A percentile compares a stretch with the other conserved stretches of the same genome.
Conservation (phyloP, 352 stramenopile species). For the Globisporangium echinulatum region DNA sequence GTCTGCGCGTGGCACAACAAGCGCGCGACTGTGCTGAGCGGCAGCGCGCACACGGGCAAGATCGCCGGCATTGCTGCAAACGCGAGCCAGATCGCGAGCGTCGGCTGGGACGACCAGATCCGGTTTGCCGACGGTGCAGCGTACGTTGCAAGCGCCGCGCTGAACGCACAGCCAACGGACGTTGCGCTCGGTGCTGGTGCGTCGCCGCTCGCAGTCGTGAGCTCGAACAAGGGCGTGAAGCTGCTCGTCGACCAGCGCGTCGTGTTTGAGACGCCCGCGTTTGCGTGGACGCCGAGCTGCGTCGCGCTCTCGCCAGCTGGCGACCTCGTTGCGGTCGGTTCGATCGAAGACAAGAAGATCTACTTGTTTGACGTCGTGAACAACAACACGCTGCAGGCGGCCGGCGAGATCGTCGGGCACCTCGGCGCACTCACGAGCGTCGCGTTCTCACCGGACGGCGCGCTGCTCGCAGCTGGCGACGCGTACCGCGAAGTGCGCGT, state of each 20-base stretch:
- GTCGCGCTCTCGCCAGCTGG: constrained; percentile 65
- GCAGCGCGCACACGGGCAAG: constrained; percentile 60
- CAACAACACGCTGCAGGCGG: constrained; percentile 49
- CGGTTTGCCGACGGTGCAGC: constrained; percentile 56
- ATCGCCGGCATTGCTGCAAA: constrained; percentile 75
- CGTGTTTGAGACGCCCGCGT: constrained; percentile 70
- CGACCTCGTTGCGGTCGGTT: constrained; percentile 73
- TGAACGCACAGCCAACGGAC: constrained; percentile 69
- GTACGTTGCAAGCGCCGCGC: constrained; percentile 51
- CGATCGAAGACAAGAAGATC: constrained; percentile 83
- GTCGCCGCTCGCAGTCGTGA: constrained; percentile 52
- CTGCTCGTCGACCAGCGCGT: constrained; percentile 60
- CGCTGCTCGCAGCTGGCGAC: constrained; percentile 81
- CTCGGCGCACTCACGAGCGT: constrained; percentile 70
- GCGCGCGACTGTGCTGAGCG: constrained; percentile 32
- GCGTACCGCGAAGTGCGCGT: constrained; percentile 87
- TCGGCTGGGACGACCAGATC: constrained; percentile 90
- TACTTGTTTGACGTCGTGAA: constrained; percentile 78
- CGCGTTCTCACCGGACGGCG: constrained; percentile 82
- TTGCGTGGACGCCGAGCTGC: constrained; percentile 73
- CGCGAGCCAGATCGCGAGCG: constrained; percentile 64
- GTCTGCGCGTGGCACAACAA: constrained; percentile 87
- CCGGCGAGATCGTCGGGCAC: constrained; percentile 61
- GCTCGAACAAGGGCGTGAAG: constrained; percentile 83
- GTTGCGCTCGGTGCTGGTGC: constrained; percentile 40